A percentile compares a stretch with the other conserved stretches of the same genome.
Conservation (phyloP, 1,284 basidiomycete species). For the Leccinum griseonigrum region DNA sequence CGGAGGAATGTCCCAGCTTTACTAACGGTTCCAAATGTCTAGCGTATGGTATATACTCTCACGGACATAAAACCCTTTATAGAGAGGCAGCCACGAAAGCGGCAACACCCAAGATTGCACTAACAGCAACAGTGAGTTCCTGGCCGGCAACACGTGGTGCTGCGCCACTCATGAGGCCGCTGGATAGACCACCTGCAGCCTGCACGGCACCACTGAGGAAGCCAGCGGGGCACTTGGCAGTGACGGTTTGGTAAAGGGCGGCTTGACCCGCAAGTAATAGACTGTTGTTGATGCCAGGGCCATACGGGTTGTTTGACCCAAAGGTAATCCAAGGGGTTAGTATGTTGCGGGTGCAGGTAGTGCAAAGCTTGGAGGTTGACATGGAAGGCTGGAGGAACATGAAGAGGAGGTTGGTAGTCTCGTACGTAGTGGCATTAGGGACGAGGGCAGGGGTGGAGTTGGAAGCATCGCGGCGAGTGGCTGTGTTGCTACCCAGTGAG, state of each 20-base stretch:
- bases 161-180: conserved; percentile 33
- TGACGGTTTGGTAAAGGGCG: conserved; percentile 61
- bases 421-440: conserved; percentile 71
- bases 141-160: conserved; percentile 23
- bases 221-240: conserved; percentile 52
- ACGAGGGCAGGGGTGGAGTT: conserved; percentile 35
- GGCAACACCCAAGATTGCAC: conserved; percentile 27
- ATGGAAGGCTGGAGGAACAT: conserved; percentile 65
- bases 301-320: conserved; percentile 71
- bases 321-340: conserved; percentile 74
- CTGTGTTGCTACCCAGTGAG: conserved; percentile 17
- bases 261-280: conserved; percentile 65
- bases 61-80: conserved; percentile 8
- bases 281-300: conserved; percentile 64
- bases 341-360: conserved; percentile 74
- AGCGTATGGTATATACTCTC: conserved; percentile 20
- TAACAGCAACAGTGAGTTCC: conserved; percentile 25
- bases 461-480: conserved; percentile 30
- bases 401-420: conserved; percentile 69
- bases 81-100: conserved; percentile 24
- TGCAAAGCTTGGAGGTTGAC: conserved; percentile 62
- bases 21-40: conserved; percentile 18
- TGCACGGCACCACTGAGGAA: conserved; percentile 65
- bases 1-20: conserved; percentile 23
- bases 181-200: conserved; percentile 61